Conservation (phyloP, 257 asterid species). For the Solanum ossicruentum region DNA sequence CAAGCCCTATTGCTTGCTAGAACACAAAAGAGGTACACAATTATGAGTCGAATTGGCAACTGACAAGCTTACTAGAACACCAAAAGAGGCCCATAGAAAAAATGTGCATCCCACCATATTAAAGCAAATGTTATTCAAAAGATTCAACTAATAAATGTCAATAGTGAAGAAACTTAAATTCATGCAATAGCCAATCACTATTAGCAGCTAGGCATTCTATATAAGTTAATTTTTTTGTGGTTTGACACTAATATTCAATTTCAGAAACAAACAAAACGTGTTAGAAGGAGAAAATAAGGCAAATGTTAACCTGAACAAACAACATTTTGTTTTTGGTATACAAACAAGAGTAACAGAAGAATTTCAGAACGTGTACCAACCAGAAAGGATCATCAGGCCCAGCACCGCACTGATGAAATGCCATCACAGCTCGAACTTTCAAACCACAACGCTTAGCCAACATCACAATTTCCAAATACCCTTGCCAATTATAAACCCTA, state of each 20-base stretch:
- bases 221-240: neutral
- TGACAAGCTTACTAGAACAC: neutral
- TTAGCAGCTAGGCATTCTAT: neutral
- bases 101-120: neutral
- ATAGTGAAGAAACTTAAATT: neutral
- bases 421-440: constrained; percentile 71
- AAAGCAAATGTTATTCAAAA: neutral
- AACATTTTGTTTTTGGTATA: neutral
- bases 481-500: constrained; percentile 47
- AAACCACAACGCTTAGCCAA: constrained; percentile 53
- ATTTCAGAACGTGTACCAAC: constrained; percentile 31
- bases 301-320: neutral
- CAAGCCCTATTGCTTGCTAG: neutral
- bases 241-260: neutral
- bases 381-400: constrained; percentile 49
- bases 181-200: neutral
- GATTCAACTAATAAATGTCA: neutral
- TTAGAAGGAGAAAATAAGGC: neutral
- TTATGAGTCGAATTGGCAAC: neutral
- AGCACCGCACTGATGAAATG: constrained; percentile 70
- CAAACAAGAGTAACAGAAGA: neutral
- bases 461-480: constrained; percentile 53
- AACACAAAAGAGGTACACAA: neutral
- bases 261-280: neutral
- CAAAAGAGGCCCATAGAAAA: neutral